These are phyloP conservation scores for Phytophthora crassamura DNA, from an alignment of 352 stramenopile species.

Conservation along the genomic window DNA sequence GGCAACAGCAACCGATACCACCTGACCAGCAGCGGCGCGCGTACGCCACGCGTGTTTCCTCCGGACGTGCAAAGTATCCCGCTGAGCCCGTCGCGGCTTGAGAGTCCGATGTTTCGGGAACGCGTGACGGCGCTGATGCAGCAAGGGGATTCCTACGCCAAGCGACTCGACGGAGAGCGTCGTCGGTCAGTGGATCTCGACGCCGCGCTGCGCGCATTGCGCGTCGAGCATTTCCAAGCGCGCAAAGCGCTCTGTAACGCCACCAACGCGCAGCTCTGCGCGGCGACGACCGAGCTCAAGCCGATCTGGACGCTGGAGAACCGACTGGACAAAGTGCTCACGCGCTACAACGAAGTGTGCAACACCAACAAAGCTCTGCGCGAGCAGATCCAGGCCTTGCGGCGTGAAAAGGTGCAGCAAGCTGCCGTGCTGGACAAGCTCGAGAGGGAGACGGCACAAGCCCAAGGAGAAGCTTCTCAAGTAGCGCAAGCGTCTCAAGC, in stretches of 20 bases:
- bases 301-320: conserved; percentile 83
- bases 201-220: conserved; percentile 26
- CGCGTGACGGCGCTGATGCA: conserved; percentile 72
- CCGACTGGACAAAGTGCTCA: conserved; percentile 85
- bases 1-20: conserved; percentile 48
- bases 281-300: conserved; percentile 61
- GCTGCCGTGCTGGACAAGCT: conserved; percentile 80
- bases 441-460: conserved; percentile 84
- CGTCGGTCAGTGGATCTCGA: conserved; percentile 64
- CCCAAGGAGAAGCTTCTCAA: conserved; percentile 85
- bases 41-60: conserved; percentile 63
- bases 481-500: conserved; percentile 78
- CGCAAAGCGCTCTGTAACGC: conserved; percentile 59
- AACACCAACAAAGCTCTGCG: conserved; percentile 84
- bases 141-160: conserved; percentile 77
- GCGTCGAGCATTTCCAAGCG: conserved; percentile 54
- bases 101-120: conserved; percentile 78
- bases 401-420: conserved; percentile 83
- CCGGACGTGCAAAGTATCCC: conserved; percentile 60
- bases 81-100: conserved; percentile 70
- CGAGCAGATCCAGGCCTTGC: conserved; percentile 79
- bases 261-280: conserved; percentile 54
- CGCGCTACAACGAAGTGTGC: conserved; percentile 84
- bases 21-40: conserved; percentile 37
- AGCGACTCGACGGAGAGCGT: conserved; percentile 67